Base-by-base conservation (phyloP, 441 rosid genomes). In the California macrophylla region DNA sequence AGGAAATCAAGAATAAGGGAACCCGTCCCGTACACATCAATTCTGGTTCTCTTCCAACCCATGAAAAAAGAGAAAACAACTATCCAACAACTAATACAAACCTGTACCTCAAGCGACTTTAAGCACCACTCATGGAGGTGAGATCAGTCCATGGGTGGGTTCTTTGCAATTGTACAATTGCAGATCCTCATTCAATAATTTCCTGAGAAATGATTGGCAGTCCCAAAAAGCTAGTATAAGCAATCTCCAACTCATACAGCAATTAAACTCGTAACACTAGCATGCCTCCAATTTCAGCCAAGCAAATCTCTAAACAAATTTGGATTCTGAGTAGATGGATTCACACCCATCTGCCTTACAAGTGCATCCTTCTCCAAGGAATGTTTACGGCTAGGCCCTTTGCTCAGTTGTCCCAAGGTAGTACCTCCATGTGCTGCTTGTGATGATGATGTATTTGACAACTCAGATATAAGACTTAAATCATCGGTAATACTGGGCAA, bases 321-420 rank as follows among this genome's bases (percentile, higher is more conserved):
- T 30, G 98, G 98, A 70, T 91, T 94, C 81, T 86, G 97, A 79
- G 85, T 85, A 15, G 85, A 72, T 66, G 98, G 97, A 71, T 72
- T 91, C 66, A 94, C 97, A 40, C 98, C 97, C 97, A 92, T 87
- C 82, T 92, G 94, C 85, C 99, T 87, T 54, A 90, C 93, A 25
- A 84, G 89, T 7, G 99, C 94, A 67, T 94, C 99, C 82, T 89
- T 94, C 80, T 87, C 94, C 74, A 90, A 79, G n/a, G 96, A 69
- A 61, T 88, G 86, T 81, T 85, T 89, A 10, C 69, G 70, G 77
- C 86, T 87, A 45, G 96, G 96, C 45, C 96, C 96, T 76, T 92
- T 94, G 24, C 82, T 74, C 36, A 56, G 42, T 74, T 67, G 84
- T 12, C 81, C 54, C 18, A 18, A 64, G 20, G 81, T 3, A 21